phyloP scores from a whole-genome alignment of 495 filamentous ascomycete species.

The Jackrogersella minutella region DNA sequence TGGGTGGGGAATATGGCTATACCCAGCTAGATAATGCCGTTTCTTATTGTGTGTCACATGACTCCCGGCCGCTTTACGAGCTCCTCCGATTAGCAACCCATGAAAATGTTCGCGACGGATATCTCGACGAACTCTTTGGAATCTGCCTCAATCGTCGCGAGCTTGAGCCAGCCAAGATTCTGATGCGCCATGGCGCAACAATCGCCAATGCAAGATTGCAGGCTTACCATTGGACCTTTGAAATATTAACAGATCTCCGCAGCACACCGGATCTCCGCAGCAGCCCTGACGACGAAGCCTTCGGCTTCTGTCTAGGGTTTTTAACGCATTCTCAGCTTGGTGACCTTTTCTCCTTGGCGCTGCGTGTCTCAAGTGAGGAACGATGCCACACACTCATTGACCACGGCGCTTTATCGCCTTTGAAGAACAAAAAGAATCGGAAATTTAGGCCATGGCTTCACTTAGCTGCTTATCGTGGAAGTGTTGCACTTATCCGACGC shows the following conservation, averaged over 20 bases:
- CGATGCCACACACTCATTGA: constrained; percentile 7
- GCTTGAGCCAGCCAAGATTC: neutral
- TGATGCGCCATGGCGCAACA: constrained; percentile 15
- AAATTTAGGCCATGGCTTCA: constrained; percentile 17
- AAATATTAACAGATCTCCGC: too few species aligned
- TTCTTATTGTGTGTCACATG: neutral
- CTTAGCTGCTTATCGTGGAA: neutral
- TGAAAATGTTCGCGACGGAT: neutral
- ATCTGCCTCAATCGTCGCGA: neutral
- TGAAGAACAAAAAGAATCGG: neutral
- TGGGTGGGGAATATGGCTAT: neutral
- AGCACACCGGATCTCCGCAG: too few species aligned
- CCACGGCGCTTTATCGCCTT: neutral
- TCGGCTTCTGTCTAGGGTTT: constrained; percentile 19
- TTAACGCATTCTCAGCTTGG: neutral
- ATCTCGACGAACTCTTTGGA: constrained; percentile 20
- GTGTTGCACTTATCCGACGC: constrained; percentile 13
- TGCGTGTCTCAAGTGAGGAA: neutral
- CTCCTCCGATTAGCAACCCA: neutral
- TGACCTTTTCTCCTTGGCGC: neutral
- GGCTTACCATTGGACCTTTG: constrained; percentile 2
- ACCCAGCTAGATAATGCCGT: constrained; percentile 9
- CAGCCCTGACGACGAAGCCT: neutral
- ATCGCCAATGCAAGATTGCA: neutral
- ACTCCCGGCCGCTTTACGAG: neutral